phyloP scores from a whole-genome alignment of 768 basidiomycete species.

The Fomitopsis serialis region DNA sequence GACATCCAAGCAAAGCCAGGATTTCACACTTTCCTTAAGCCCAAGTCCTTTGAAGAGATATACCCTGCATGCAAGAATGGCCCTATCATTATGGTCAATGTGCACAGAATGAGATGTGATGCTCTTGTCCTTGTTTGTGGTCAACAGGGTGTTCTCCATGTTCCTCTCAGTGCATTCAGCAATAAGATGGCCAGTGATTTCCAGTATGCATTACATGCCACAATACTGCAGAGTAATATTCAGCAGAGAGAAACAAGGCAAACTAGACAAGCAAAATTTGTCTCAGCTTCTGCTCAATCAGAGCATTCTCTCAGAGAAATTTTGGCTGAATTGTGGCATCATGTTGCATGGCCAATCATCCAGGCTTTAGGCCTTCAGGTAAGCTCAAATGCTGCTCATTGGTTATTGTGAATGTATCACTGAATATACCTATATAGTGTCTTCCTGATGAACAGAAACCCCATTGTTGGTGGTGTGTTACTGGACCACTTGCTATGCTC shows the following conservation, averaged over 20 bases:
- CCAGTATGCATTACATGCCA: not conserved
- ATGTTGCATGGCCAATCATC: not conserved
- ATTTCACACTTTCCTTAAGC: not conserved
- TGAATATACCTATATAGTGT: not conserved
- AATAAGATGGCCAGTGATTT: not conserved
- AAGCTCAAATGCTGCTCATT: not conserved
- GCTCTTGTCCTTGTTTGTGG: not conserved
- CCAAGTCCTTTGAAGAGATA: not conserved
- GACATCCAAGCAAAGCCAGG: not conserved
- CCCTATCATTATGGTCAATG: not conserved
- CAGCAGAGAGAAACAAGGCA: too few relatives aligned
- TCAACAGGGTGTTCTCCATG: not conserved
- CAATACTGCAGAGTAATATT: not conserved
- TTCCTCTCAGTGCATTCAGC: not conserved
- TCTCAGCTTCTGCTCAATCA: too few relatives aligned
- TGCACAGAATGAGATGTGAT: not conserved
- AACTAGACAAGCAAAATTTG: too few relatives aligned
- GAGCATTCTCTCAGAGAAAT: not conserved
- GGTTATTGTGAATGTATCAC: too few relatives aligned
- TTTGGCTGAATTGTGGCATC: not conserved
- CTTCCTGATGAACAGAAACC: not conserved
- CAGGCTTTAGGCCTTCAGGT: not conserved
- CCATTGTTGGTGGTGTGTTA: not conserved
- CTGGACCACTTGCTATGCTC: not conserved
- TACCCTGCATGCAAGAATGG: not conserved